These are phyloP conservation scores for Sphagnum magellanicum DNA, from an alignment of 228 moss, liverwort and hornwort species.

Conservation along the genomic window DNA sequence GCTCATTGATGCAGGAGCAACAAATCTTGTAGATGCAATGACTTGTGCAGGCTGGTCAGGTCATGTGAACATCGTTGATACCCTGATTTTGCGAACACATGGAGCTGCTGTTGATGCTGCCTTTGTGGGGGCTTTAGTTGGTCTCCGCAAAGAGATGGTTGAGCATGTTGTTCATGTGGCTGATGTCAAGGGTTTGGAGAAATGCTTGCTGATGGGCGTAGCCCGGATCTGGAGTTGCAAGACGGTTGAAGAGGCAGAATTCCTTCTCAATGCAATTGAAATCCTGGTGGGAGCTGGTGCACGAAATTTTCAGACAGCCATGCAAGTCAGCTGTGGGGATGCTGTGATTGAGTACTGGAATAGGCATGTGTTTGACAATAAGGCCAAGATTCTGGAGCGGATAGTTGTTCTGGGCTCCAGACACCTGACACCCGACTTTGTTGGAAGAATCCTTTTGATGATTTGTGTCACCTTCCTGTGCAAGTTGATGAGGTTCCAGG, in stretches of 20 bases:
- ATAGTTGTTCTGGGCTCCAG: conserved; percentile 39
- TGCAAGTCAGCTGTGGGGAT: conserved; percentile 54
- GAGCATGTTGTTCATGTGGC: conserved; percentile 44
- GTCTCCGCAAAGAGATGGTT: conserved; percentile 41
- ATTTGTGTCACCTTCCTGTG: conserved; percentile 47
- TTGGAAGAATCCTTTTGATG: conserved; percentile 48
- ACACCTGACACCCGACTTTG: conserved; percentile 37
- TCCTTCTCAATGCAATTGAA: conserved; percentile 38
- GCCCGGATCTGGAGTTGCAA: conserved; percentile 66
- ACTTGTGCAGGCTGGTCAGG: conserved; percentile 52
- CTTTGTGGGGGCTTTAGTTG: conserved; percentile 52
- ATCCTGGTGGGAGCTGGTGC: conserved; percentile 46
- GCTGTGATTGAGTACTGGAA: conserved; percentile 61
- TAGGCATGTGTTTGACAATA: conserved; percentile 40
- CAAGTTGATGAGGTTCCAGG: conserved; percentile 32
- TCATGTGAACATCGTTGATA: conserved; percentile 46
- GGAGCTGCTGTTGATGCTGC: conserved; percentile 47
- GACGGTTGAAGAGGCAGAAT: conserved; percentile 35
- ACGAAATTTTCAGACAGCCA: conserved; percentile 50
- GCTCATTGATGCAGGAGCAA: conserved; percentile 25
- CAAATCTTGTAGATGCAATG: conserved; percentile 1
- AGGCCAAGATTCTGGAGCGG: conserved; percentile 37
- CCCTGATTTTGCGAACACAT: conserved; percentile 36
- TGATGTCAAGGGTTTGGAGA: conserved; percentile 42
- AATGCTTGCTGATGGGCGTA: conserved; percentile 53